Percentiles rank a stretch among this genome's conserved stretches.
Conservation (phyloP, 192 early-diverging fungal genomes). For the Umbelopsis sp. region DNA sequence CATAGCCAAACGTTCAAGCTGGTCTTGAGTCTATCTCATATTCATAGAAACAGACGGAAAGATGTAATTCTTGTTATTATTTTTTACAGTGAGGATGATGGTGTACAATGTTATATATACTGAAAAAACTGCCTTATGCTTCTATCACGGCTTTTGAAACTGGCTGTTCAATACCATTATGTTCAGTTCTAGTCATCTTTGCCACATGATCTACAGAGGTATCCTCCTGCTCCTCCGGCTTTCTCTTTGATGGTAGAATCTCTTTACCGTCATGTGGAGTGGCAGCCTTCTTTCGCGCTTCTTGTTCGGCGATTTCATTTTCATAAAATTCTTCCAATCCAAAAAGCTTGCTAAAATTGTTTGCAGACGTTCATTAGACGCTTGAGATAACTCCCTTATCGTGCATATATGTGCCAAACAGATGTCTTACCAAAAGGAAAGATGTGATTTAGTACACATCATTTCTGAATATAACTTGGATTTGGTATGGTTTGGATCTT, state of each 20-base stretch:
- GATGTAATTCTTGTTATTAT: too few species aligned
- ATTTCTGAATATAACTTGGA: slow-evolving; percentile 46
- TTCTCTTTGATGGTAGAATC: not conserved
- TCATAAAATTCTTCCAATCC: slow-evolving; percentile 25
- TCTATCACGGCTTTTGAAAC: not conserved
- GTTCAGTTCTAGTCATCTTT: slow-evolving; percentile 13
- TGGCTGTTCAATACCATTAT: not conserved
- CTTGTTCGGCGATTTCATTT: slow-evolving; percentile 5
- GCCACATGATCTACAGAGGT: not conserved
- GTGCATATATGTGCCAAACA: too few species aligned
- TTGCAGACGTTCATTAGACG: not conserved
- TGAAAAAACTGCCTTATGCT: not conserved
- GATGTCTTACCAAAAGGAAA: slow-evolving; percentile 51
- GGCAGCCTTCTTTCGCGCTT: slow-evolving; percentile 5
- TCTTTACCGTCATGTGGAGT: not conserved
- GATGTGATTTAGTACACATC: slow-evolving; percentile 50
- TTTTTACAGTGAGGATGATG: not conserved
- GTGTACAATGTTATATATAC: not conserved
- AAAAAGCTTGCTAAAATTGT: slow-evolving; percentile 24
- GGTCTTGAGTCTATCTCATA: not conserved
- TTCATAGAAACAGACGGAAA: not conserved
- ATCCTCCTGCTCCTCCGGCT: slow-evolving; percentile 2
- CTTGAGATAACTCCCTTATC: too few species aligned
- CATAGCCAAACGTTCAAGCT: not conserved
- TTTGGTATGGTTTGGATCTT: slow-evolving; percentile 51